These are phyloP conservation scores for Spathaspora girioi DNA, from an alignment of 805 yeast species.

Conservation along the genomic window DNA sequence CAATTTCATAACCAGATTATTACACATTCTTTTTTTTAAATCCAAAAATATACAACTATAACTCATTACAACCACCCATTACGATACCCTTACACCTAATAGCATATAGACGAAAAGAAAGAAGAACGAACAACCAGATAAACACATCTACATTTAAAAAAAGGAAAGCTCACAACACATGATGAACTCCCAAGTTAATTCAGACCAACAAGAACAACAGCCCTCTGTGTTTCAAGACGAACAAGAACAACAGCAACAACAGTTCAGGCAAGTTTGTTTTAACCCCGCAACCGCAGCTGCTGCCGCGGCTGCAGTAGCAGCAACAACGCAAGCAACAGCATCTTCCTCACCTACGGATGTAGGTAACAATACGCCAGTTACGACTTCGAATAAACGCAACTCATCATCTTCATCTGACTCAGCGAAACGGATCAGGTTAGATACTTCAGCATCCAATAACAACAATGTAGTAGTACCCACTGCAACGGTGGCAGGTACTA, in stretches of 20 bases:
- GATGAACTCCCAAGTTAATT: slow-evolving; percentile 3
- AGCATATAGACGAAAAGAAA: not conserved
- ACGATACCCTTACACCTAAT: not conserved
- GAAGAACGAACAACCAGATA: not conserved
- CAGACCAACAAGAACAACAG: slow-evolving; percentile 4
- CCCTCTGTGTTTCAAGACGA: slow-evolving; percentile 2
- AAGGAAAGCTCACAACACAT: not conserved
- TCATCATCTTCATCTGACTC: slow-evolving; percentile 12
- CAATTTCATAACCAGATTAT: not conserved
- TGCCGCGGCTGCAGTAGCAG: not conserved
- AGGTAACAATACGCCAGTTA: not conserved
- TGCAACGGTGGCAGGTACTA: not conserved
- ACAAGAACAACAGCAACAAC: slow-evolving; percentile 2
- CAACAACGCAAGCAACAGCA: not conserved
- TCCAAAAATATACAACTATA: not conserved
- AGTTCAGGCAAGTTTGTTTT: slow-evolving; percentile 9
- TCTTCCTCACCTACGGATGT: not conserved
- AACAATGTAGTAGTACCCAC: not conserved
- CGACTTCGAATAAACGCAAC: slow-evolving; percentile 13
- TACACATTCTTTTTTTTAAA: not conserved
- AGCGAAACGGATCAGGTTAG: slow-evolving; percentile 19
- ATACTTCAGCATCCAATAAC: slow-evolving; percentile 7
- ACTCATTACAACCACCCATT: not conserved
- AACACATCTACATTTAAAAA: not conserved
- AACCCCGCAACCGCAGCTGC: slow-evolving; percentile 2